Conservation (phyloP, 1,139 yeast genomes). For the Blastobotrys elegans region DNA sequence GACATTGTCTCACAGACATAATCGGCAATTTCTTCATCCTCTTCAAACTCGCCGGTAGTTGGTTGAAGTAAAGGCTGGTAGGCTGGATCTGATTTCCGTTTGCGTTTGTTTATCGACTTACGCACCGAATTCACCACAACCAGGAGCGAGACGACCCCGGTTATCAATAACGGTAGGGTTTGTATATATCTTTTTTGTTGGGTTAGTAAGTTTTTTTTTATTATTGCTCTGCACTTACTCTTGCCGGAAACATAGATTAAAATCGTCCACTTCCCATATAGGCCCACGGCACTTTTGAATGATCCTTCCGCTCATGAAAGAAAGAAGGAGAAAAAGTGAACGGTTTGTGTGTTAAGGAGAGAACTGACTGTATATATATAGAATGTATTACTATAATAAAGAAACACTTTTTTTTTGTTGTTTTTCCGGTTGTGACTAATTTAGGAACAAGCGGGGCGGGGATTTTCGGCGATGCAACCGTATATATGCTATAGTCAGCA, state of each 20-base stretch:
- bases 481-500: too few relatives aligned
- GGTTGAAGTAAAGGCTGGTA: conserved; percentile 21
- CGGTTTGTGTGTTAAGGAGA: too few relatives aligned
- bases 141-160: conserved; percentile 18
- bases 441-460: too few relatives aligned
- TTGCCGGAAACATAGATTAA: conserved; percentile 27
- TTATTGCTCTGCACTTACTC: conserved; percentile 26
- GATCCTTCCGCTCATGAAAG: not conserved
- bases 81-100: conserved; percentile 18
- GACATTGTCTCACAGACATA: conserved; percentile 14
- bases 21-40: conserved; percentile 14
- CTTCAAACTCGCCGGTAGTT: conserved; percentile 13
- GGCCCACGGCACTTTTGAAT: conserved; percentile 23
- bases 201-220: conserved; percentile 4
- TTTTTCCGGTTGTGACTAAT: too few relatives aligned
- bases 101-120: conserved; percentile 15
- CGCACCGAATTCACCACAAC: conserved; percentile 17
- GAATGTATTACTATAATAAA: too few relatives aligned
- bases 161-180: conserved; percentile 19
- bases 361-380: too few relatives aligned
- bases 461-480: too few relatives aligned
- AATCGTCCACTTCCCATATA: conserved; percentile 27
- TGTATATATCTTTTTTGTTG: conserved; percentile 23
- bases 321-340: conserved; percentile 2
- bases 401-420: too few relatives aligned